Base-by-base conservation (phyloP, 495 filamentous ascomycete genomes). In the Lindgomyces ingoldianus region DNA sequence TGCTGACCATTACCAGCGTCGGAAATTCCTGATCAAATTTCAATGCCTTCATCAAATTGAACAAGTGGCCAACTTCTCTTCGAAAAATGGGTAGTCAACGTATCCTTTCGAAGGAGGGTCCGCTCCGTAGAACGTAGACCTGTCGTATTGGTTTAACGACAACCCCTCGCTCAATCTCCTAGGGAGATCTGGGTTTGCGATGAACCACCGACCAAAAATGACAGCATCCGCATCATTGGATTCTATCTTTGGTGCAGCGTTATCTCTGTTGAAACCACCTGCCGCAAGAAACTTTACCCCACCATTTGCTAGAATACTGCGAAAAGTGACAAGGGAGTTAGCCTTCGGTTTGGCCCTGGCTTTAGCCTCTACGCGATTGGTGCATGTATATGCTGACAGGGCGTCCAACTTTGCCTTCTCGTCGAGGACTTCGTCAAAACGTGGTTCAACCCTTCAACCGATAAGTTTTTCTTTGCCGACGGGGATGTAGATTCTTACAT, bases 131-230 rank as follows among this genome's bases (percentile, higher is more conserved):
- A 71, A 71, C 1, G 61, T 69, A 22, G 48, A n/a, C 12, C 69
- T 65, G 42, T 71, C 66, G 36, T 69, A 71, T 49, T 27, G 39
- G 19, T 53, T 66, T 42, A 71, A 44, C 44, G 44, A 22, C 16
- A 71, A 39, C 8, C 64, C 66, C 26, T 71, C 63, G 3, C 49
- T 22, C 27, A 69, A 25, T 29, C 70, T 66, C 55, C 60, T 62
- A 3, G 67, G 67, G 12, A 72, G 58, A 64, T 72, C 70, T 22
- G 70, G 70, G 46, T 72, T 72, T 16, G 62, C 46, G 51, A 70
- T 62, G 57, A 70, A 72, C 56, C 60, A 70, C 11, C 67, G 48
- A 6, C 70, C 70, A 36, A 72, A 69, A 18, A 70, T 66, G 42
- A 72, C 64, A 2, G 39, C 49, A 57, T 72, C 67, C 1, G 63